phyloP scores from a whole-genome alignment of 306 rosid genomes.

The Ammopiptanthus mongolicus region DNA sequence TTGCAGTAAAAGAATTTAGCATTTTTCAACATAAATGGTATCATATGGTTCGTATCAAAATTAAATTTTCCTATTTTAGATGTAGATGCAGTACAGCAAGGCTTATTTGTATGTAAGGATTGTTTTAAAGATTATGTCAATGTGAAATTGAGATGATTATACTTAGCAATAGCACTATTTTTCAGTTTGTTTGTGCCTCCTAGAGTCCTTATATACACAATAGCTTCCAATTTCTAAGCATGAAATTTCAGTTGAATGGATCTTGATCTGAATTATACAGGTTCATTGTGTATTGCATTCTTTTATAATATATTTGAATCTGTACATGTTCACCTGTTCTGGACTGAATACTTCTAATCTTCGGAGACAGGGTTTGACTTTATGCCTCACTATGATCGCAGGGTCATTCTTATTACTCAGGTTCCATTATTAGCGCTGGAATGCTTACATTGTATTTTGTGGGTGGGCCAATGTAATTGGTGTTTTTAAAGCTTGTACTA shows the following conservation, averaged over 20 bases:
- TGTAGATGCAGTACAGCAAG: no score
- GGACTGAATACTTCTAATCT: conserved; percentile 34
- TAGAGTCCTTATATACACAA: no score
- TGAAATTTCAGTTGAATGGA: neutral
- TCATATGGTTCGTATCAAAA: no score
- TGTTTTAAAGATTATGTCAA: no score
- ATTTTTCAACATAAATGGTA: no score
- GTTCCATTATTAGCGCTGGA: conserved; percentile 59
- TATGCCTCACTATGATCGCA: conserved; percentile 83
- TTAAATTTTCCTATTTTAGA: no score
- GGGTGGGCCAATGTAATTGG: conserved; percentile 45
- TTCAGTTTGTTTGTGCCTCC: no score
- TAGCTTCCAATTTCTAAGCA: no score
- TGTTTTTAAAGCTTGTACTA: conserved; percentile 39
- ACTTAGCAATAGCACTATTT: no score
- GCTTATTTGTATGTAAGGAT: no score
- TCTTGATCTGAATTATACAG: neutral
- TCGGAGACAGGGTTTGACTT: conserved; percentile 64
- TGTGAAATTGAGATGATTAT: no score
- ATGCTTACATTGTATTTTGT: conserved; percentile 51
- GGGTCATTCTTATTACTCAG: conserved; percentile 61
- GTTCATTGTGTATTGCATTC: neutral
- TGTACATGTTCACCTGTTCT: conserved; percentile 3
- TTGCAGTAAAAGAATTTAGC: no score
- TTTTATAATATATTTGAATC: neutral